Base-by-base conservation (phyloP, 129 eudicot species). In the Flaveria linearis region DNA sequence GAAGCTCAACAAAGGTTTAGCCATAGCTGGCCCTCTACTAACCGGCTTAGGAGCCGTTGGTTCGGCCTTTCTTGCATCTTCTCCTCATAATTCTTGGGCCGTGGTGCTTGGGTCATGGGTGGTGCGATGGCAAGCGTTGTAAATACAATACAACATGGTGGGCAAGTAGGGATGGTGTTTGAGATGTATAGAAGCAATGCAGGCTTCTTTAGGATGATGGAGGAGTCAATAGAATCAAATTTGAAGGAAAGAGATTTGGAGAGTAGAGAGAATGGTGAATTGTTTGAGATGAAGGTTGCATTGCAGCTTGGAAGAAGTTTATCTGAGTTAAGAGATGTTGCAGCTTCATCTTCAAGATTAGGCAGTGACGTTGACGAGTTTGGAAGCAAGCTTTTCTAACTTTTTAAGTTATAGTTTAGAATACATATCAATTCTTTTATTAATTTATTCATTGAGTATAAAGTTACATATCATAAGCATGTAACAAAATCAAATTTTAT, bases 81-180 rank as follows among this genome's bases (percentile, higher is more conserved):
- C 81, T 71, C 18, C 47, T 65, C 79, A 79, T 42, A 80, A 64
- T 12, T 63, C 88, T 2, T 88, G 91, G 91, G 89, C 77, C 16
- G 79, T 76, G 81, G 73, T 83, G 14, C 66, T 88, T 14, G 97
- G 23, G 89, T 81, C 58, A 79, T 77, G 46, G 90, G 80, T 0
- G 97, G 94, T 52, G 91, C 90, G 1, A 76, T 91, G 72, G 91
- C 88, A 8, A 79, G 76, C 2, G 83, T 83, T n/a, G 92, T 83
- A 65, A 91, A 91, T 75, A 81, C 82, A 3, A 0, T 91, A 2
- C 87, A 88, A 76, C 97, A 91, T 84, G 97, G 95, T 14, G 97
- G 93, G 71, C 90, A 88, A 83, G 93, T 91, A 1, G 91, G 97
- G 41, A 88, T 88, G 94, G 91, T 86, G 81, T 82, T 91, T 74